Evolutionary conservation across 768 basidiomycete species (phyloP).

Genomic region (Fomitopsis serialis): DNA sequence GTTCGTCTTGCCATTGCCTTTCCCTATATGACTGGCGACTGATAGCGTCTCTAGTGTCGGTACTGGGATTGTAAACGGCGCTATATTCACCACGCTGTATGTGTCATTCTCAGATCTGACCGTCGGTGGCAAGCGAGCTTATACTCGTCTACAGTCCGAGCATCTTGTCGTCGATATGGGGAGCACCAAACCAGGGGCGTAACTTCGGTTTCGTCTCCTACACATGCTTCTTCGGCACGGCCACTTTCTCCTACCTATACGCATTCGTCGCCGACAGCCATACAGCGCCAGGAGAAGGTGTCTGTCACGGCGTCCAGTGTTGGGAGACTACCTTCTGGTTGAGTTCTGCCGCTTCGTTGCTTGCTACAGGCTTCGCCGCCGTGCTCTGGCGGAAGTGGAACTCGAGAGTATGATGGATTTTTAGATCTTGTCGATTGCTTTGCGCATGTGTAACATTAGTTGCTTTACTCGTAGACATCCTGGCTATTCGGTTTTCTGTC

Average conservation of each 20-base stretch:
- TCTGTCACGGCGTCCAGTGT: constrained; percentile 57
- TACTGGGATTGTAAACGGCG: constrained; percentile 65
- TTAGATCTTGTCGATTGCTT: neutral
- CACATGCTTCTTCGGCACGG: constrained; percentile 71
- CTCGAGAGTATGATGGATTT: constrained; percentile 31
- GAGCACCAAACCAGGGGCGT: constrained; percentile 59
- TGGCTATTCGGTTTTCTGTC: too few relatives aligned
- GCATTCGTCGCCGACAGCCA: constrained; percentile 59
- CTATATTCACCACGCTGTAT: constrained; percentile 66
- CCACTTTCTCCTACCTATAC: constrained; percentile 74
- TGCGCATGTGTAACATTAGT: neutral
- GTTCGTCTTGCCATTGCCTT: constrained; percentile 27
- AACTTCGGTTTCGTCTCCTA: constrained; percentile 76
- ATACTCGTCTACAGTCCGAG: constrained; percentile 45
- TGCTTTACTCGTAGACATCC: neutral
- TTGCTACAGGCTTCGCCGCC: constrained; percentile 40
- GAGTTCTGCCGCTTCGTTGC: constrained; percentile 33
- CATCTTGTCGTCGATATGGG: constrained; percentile 69
- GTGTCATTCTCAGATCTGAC: constrained; percentile 20
- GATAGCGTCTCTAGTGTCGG: constrained; percentile 41
- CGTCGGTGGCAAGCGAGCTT: neutral
- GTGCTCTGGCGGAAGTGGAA: constrained; percentile 64
- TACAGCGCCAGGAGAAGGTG: constrained; percentile 28
- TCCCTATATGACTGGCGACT: neutral
- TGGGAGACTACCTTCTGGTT: constrained; percentile 66